phyloP scores from a whole-genome alignment of 805 yeast genomes.

The Alloascoidea africana region DNA sequence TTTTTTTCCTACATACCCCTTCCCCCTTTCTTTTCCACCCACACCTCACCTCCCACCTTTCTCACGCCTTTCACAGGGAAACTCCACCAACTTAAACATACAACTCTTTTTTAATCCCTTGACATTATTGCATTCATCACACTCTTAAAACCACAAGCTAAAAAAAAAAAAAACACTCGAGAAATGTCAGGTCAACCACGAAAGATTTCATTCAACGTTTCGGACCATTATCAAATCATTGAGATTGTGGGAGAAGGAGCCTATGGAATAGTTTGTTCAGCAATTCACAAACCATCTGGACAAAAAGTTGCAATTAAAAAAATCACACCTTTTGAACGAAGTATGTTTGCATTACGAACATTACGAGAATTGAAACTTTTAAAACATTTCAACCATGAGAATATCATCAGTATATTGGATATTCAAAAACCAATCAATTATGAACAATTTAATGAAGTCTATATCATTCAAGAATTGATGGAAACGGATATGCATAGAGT shows the following conservation, averaged over 20 bases:
- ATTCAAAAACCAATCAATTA: slow-evolving; percentile 71
- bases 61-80: too few relatives aligned
- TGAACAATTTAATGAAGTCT: slow-evolving; percentile 74
- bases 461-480: slow-evolving; percentile 78
- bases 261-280: slow-evolving; percentile 85
- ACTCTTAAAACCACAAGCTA: too few relatives aligned
- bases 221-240: slow-evolving; percentile 72
- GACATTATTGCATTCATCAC: too few relatives aligned
- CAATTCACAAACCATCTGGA: slow-evolving; percentile 71
- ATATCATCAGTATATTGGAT: slow-evolving; percentile 79
- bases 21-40: too few relatives aligned
- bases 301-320: slow-evolving; percentile 92
- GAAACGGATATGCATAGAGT: slow-evolving; percentile 79
- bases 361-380: slow-evolving; percentile 78
- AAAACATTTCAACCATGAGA: slow-evolving; percentile 86
- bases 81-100: too few relatives aligned
- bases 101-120: too few relatives aligned
- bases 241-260: slow-evolving; percentile 94
- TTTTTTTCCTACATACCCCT: too few relatives aligned
- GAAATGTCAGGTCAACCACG: too few relatives aligned
- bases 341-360: slow-evolving; percentile 81
- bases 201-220: slow-evolving; percentile 57
- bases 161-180: too few relatives aligned
- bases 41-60: too few relatives aligned
- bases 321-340: slow-evolving; percentile 81